Evolutionary conservation across 1,284 basidiomycete species (phyloP).

Genomic region (Trichosporon inkin): DNA sequence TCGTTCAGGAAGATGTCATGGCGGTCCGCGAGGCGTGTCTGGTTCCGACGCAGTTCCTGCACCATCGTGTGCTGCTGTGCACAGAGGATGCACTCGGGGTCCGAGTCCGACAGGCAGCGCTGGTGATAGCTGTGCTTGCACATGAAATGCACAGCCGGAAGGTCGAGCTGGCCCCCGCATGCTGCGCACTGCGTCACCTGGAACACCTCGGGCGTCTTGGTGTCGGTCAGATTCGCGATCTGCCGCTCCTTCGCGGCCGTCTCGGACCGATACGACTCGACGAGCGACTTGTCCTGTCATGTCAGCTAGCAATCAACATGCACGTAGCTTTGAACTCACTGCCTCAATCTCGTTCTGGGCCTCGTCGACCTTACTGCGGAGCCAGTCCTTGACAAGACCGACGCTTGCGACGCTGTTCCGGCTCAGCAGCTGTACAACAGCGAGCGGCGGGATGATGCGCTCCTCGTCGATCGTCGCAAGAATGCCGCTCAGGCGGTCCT

Average conservation of each 20-base stretch:
- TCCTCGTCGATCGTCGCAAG: slow-evolving; percentile 72
- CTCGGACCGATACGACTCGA: slow-evolving; percentile 78
- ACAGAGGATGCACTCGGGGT: slow-evolving; percentile 84
- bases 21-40: slow-evolving; percentile 72
- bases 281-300: slow-evolving; percentile 72
- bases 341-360: slow-evolving; percentile 72
- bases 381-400: slow-evolving; percentile 83
- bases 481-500: slow-evolving; percentile 64
- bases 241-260: slow-evolving; percentile 75
- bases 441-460: slow-evolving; percentile 77
- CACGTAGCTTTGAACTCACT: slow-evolving; percentile 53
- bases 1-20: slow-evolving; percentile 86
- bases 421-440: slow-evolving; percentile 81
- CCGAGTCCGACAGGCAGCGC: slow-evolving; percentile 75
- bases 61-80: slow-evolving; percentile 82
- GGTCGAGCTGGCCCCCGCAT: slow-evolving; percentile 81
- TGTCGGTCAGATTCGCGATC: slow-evolving; percentile 72
- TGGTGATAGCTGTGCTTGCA: slow-evolving; percentile 97
- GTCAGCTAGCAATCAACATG: slow-evolving; percentile 10
- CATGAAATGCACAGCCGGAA: slow-evolving; percentile 95
- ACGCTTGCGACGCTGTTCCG: slow-evolving; percentile 82
- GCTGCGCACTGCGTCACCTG: slow-evolving; percentile 86
- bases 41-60: slow-evolving; percentile 77
- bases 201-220: slow-evolving; percentile 75
- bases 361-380: slow-evolving; percentile 69